These are phyloP conservation scores for Yarrowia alimentaria DNA, from an alignment of 805 yeast genomes.

Conservation along the genomic window DNA sequence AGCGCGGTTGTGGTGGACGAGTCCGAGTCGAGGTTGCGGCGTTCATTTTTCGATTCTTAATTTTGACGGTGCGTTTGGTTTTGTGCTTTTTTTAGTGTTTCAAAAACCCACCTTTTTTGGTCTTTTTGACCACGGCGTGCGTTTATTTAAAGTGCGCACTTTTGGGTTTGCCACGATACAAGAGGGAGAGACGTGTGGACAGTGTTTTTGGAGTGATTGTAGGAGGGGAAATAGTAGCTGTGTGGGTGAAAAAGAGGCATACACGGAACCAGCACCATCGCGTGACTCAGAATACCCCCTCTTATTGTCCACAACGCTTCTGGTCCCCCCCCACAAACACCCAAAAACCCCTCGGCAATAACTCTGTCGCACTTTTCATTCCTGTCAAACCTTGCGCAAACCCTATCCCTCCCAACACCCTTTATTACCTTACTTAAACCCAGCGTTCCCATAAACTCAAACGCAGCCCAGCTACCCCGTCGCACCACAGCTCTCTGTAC, in stretches of 20 bases:
- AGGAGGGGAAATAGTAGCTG: too few relatives aligned
- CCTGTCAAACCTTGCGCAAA: slow-evolving; percentile 8
- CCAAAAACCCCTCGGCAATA: neutral
- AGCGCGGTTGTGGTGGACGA: too few relatives aligned
- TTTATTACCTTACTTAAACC: slow-evolving; percentile 27
- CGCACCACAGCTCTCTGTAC: neutral
- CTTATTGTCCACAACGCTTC: neutral
- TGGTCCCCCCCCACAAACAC: neutral
- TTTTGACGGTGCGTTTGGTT: neutral
- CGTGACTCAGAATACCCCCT: too few relatives aligned
- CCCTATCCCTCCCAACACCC: too few relatives aligned
- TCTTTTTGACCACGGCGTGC: neutral
- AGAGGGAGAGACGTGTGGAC: too few relatives aligned
- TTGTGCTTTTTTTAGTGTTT: neutral
- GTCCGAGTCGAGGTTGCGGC: too few relatives aligned
- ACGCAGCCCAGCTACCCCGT: slow-evolving; percentile 4
- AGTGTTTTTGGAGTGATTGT: too few relatives aligned
- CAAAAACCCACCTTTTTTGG: too few relatives aligned
- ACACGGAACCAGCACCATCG: too few relatives aligned
- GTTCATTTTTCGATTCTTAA: too few relatives aligned
- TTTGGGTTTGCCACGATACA: neutral
- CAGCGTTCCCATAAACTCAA: slow-evolving; percentile 26
- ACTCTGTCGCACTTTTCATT: neutral
- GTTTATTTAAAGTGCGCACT: slow-evolving; percentile 10
- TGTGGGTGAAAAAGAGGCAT: too few relatives aligned